These are phyloP conservation scores for Chalciporus sphaerocephalus DNA, from an alignment of 768 basidiomycete genomes.

Conservation along the genomic window DNA sequence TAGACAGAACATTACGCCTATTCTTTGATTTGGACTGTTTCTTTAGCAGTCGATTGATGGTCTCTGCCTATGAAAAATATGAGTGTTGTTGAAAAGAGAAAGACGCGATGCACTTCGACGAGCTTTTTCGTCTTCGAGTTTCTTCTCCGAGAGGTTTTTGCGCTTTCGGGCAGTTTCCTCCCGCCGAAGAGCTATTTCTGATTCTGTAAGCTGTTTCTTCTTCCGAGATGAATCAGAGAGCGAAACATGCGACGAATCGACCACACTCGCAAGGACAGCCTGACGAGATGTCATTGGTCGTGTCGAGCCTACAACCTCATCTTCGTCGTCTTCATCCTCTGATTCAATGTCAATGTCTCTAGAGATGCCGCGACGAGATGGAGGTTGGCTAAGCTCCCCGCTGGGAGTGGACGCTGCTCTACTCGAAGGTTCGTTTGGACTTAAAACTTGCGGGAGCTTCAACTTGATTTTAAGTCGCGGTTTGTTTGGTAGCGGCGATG, in stretches of 20 bases:
- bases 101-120: no score
- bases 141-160: conserved; percentile 76
- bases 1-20: conserved; percentile 50
- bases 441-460: conserved; percentile 44
- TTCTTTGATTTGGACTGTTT: conserved; percentile 71
- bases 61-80: conserved; percentile 61
- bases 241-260: conserved; percentile 65
- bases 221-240: conserved; percentile 38
- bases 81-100: neutral
- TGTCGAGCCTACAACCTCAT: conserved; percentile 33
- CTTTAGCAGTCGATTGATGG: conserved; percentile 84
- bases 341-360: conserved; percentile 41
- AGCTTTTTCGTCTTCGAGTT: conserved; percentile 82
- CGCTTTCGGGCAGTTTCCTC: conserved; percentile 83
- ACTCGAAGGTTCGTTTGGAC: conserved; percentile 30
- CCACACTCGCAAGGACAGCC: conserved; percentile 66
- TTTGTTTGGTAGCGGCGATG: conserved; percentile 26
- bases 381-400: conserved; percentile 20
- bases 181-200: conserved; percentile 66
- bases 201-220: conserved; percentile 67
- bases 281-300: conserved; percentile 56
- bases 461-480: conserved; percentile 60
- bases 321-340: conserved; percentile 39
- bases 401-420: conserved; percentile 24
- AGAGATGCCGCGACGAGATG: conserved; percentile 26